Base-by-base conservation (phyloP, 805 yeast species). In the Nakazawaea ambrosiae region DNA sequence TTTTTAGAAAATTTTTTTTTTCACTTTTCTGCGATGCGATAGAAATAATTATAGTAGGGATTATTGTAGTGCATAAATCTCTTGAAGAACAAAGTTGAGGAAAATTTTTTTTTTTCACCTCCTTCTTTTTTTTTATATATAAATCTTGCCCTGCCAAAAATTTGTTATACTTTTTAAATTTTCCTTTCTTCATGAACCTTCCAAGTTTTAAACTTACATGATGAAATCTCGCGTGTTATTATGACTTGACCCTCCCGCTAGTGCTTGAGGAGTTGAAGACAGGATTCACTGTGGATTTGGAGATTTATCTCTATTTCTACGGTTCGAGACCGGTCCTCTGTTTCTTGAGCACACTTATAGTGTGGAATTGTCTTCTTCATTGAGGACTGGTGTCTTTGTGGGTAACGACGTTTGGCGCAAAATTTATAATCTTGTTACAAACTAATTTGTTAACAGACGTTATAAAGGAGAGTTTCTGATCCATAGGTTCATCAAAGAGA, bases 141-240 rank as follows among this genome's bases (percentile, higher is more conserved):
- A n/a, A n/a, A n/a, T n/a, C n/a, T n/a, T n/a, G n/a, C n/a, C n/a
- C n/a, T n/a, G n/a, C n/a, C n/a, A n/a, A n/a, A n/a, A n/a, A n/a
- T n/a, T n/a, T n/a, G n/a, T n/a, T n/a, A n/a, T n/a, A n/a, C n/a
- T n/a, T n/a, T n/a, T n/a, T n/a, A n/a, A n/a, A n/a, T n/a, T 39
- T 45, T 44, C 43, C 46, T 41, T 53, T 53, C 55, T 57, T 59
- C 32, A 55, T 66, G 71, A 75, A 66, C 70, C 80, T 77, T 73
- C 75, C 80, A 75, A 73, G 73, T 77, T 73, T 73, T 72, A 70
- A 61, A 68, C 65, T 51, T 57, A 61, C 48, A 70, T 73, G 80
- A 73, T 73, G 80, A 73, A 67, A 61, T 60, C 74, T 70, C 68
- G 70, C 78, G 78, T 74, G 49, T 54, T 47, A 54, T 25, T 30